Conservation (phyloP, 164 flowering plant species). For the Platanus orientalis region DNA sequence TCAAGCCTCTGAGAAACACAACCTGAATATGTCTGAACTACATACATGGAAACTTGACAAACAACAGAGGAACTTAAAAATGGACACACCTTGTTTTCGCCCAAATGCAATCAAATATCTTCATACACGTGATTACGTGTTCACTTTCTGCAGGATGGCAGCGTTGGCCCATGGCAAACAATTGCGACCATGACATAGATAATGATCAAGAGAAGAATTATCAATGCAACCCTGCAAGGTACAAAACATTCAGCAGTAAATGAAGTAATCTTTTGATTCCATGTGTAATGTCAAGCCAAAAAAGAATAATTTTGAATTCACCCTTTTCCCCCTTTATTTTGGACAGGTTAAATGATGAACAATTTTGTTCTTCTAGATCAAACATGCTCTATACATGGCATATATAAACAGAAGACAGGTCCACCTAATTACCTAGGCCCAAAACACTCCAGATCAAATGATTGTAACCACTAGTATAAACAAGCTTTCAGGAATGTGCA, state of each 20-base stretch:
- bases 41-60: not conserved
- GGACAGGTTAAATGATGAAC: too few species aligned
- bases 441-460: too few species aligned
- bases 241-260: not conserved
- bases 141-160: conserved; percentile 41
- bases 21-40: not conserved
- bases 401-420: too few species aligned
- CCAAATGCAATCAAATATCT: not conserved
- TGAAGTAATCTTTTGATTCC: too few species aligned
- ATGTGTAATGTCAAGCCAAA: too few species aligned
- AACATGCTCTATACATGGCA: too few species aligned
- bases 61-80: not conserved
- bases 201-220: conserved; percentile 30
- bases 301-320: too few species aligned
- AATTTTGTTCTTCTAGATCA: too few species aligned
- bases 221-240: conserved; percentile 36
- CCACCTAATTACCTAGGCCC: too few species aligned
- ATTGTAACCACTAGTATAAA: too few species aligned
- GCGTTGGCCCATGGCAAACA: conserved; percentile 39
- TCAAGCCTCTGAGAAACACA: not conserved
- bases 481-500: too few species aligned
- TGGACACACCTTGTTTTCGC: not conserved
- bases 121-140: not conserved
- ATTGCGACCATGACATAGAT: conserved; percentile 43
- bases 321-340: too few species aligned